phyloP scores from a whole-genome alignment of 345 rosid genomes.

The Noccaea caerulescens region DNA sequence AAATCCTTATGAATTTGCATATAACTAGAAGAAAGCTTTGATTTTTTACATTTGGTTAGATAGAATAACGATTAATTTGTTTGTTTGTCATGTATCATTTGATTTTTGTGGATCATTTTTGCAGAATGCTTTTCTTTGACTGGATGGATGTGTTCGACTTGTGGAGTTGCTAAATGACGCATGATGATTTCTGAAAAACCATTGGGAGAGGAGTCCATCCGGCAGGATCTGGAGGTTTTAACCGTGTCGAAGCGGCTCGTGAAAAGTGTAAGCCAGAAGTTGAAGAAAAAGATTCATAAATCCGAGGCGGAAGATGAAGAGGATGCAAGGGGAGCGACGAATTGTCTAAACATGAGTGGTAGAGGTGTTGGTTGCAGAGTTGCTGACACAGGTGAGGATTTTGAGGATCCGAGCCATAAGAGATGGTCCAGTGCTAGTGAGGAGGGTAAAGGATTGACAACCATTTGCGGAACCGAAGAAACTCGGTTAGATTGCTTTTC shows the following conservation, averaged over 20 bases:
- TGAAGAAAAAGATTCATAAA: conserved; percentile 61
- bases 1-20: too few relatives aligned
- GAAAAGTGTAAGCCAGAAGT: conserved; percentile 76
- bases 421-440: conserved; percentile 86
- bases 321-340: conserved; percentile 54
- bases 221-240: conserved; percentile 68
- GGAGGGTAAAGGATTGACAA: conserved; percentile 63
- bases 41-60: too few relatives aligned
- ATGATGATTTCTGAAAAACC: conserved; percentile 57
- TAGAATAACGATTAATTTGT: too few relatives aligned
- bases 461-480: conserved; percentile 72
- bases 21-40: too few relatives aligned
- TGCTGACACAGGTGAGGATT: conserved; percentile 83
- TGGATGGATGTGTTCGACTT: conserved; percentile 26
- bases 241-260: conserved; percentile 74
- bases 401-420: conserved; percentile 70
- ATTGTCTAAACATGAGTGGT: conserved; percentile 72
- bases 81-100: background rate
- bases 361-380: conserved; percentile 95
- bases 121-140: conserved; percentile 19
- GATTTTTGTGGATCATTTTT: conserved; percentile 3
- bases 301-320: conserved; percentile 63
- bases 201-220: conserved; percentile 59
- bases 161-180: conserved; percentile 20
- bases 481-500: conserved; percentile 85